Base-by-base conservation (phyloP, 78 protist genomes). In the Cavenderia fasciculata region DNA sequence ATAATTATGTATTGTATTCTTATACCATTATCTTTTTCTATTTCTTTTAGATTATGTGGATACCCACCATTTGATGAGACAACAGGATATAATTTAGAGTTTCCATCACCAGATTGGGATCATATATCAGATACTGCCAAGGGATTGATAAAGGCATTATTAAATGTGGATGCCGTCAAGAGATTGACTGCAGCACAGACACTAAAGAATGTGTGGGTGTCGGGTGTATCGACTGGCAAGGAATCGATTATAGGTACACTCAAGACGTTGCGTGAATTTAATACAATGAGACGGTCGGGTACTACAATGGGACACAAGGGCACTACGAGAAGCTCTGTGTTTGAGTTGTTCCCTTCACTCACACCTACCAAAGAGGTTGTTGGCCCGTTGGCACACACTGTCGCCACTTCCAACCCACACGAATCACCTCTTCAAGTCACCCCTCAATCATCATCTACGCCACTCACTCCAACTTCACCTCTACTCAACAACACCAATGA, bases 41-140 rank as follows among this genome's bases (percentile, higher is more conserved):
- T 11, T n/a, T 34, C 6, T 4, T 10, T 76, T 63, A 62, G 59
- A 21, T 92, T 96, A 49, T 86, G 96, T 75, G 98, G 98, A 10
- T 95, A 89, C 59, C 96, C 98, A 10, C 98, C 98, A 8, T 97
- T 96, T 75, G 75, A 92, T 76, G 84, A 88, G 47, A 97, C 96
- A 57, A 66, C 94, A 43, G 87, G 92, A 38, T 97, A 97, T 59
- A 46, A 73, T n/a, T 97, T 78, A 63, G 92, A 94, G 62, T 95
- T 96, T 79, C 97, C 96, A 33, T 93, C 94, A 52, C 95, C 97
- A 1, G 94, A 94, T 46, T 97, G 99, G 97, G 74, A 49, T 29
- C 86, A 49, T 59, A 78, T 96, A 27, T 92, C 96, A 4, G 92
- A 86, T 29, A 66, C 94, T 49, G 95, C 95, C 5, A 91, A 91